Conservation (phyloP, 2,329 filamentous ascomycete genomes). For the Colletotrichum nymphaeae region DNA sequence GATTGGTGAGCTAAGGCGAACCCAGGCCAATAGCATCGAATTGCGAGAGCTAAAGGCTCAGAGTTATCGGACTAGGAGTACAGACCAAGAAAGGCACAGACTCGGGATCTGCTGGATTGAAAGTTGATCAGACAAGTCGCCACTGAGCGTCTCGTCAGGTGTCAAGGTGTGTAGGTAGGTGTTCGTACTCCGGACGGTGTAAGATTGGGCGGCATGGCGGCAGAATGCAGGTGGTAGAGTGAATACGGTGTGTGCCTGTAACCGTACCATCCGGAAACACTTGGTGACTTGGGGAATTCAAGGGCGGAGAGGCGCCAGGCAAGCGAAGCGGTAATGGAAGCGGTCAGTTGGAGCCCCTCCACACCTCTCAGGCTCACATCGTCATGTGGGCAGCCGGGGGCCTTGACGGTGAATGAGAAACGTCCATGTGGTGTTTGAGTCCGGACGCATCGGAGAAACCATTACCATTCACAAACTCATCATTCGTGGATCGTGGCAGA, state of each 20-base stretch:
- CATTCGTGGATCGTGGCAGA: conserved; percentile 31
- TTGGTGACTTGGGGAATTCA: not conserved
- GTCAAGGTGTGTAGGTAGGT: not conserved
- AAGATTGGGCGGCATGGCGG: not conserved
- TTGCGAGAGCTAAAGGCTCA: not conserved
- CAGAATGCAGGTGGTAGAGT: not conserved
- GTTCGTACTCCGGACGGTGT: not conserved
- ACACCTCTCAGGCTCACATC: conserved; percentile 6
- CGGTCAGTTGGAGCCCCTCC: conserved; percentile 27
- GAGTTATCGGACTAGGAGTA: not conserved
- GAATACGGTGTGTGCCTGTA: not conserved
- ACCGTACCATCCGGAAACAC: not conserved
- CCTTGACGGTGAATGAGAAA: conserved; percentile 16
- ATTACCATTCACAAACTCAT: conserved; percentile 35
- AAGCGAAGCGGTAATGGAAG: not conserved
- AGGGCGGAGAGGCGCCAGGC: not conserved
- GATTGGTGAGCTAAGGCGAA: conserved; percentile 8
- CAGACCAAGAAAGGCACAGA: conserved; percentile 9
- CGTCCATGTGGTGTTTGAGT: conserved; percentile 4
- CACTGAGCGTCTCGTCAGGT: conserved; percentile 5
- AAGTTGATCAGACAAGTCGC: conserved; percentile 24
- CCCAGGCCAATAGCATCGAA: conserved; percentile 15
- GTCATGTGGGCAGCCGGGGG: conserved; percentile 26
- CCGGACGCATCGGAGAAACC: conserved; percentile 17
- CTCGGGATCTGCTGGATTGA: not conserved